Conservation (phyloP, 768 basidiomycete genomes). For the Trametes gibbosa region DNA sequence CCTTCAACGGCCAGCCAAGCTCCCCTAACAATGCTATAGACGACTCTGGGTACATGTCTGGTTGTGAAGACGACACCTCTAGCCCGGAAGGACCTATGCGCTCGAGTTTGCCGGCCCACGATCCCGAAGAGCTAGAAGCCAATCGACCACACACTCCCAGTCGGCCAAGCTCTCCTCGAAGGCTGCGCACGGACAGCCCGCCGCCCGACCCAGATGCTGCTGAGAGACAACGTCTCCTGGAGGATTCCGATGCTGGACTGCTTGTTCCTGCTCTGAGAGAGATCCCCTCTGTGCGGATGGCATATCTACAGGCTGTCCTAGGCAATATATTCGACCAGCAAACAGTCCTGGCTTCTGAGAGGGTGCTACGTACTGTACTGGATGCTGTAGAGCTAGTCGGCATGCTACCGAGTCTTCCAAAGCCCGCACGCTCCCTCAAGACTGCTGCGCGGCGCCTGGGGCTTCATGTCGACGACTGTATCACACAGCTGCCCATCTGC, state of each 20-base stretch:
- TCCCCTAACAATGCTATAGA: background rate
- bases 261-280: background rate
- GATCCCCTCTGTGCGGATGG: background rate
- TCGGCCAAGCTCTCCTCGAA: background rate
- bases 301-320: background rate
- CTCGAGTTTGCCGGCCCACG: background rate
- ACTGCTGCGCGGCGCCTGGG: background rate
- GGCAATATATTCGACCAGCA: background rate
- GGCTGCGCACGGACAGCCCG: background rate
- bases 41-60: background rate
- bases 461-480: background rate
- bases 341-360: background rate
- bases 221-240: background rate
- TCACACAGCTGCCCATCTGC: background rate
- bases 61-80: background rate
- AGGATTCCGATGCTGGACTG: background rate
- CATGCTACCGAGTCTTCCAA: background rate
- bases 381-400: background rate
- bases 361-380: background rate
- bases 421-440: background rate
- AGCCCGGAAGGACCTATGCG: background rate
- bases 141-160: background rate
- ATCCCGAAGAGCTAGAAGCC: background rate
- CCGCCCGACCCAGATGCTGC: background rate
- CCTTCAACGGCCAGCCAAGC: too few species aligned